Conservation (phyloP, 139 green algal genomes). For the Micractinium conductrix region DNA sequence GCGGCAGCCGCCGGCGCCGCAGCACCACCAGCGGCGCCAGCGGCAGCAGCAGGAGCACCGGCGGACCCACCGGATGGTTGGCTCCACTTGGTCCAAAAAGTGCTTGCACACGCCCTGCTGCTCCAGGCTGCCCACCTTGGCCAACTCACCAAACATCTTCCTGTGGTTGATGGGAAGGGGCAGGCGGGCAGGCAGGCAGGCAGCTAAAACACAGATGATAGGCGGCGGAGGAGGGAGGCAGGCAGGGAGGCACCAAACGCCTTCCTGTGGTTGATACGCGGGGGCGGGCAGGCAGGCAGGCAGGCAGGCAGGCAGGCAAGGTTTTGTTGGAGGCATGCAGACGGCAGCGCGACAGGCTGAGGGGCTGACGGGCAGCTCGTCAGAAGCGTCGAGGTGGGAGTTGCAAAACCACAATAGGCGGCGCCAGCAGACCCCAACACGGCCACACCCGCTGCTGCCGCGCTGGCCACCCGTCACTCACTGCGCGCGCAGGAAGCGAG, state of each 20-base stretch:
- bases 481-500: conserved; percentile 54
- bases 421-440: background rate
- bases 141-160: conserved; percentile 81
- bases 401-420: too few relatives aligned
- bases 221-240: background rate
- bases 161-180: conserved; percentile 43
- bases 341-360: too few relatives aligned
- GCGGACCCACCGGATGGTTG: conserved; percentile 58
- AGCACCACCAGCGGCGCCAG: background rate
- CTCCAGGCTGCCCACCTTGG: conserved; percentile 76
- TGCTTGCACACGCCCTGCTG: conserved; percentile 70
- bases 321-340: background rate
- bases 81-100: conserved; percentile 87
- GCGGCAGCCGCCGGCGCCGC: background rate
- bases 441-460: background rate
- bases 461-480: background rate
- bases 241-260: background rate
- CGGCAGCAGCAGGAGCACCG: too few relatives aligned
- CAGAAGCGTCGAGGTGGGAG: too few relatives aligned
- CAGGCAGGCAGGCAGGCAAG: too few relatives aligned
- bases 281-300: too few relatives aligned
- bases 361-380: too few relatives aligned
- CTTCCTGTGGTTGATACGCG: too few relatives aligned
- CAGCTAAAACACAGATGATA: too few relatives aligned
- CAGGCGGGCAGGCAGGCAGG: too few relatives aligned